phyloP scores from a whole-genome alignment of 2,329 filamentous ascomycete genomes.

The Cordyceps javanica region DNA sequence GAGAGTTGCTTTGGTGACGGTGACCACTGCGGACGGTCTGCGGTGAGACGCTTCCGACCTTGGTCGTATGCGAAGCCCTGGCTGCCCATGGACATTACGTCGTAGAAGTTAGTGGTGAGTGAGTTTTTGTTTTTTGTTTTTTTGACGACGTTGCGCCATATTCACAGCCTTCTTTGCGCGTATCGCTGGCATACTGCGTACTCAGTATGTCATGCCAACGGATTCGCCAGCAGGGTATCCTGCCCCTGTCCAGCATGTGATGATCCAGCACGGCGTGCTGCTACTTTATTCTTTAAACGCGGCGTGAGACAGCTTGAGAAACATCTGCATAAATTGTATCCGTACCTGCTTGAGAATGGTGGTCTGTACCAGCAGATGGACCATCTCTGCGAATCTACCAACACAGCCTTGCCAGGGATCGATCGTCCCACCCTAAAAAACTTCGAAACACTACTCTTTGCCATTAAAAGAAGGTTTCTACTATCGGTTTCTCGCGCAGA shows the following conservation, averaged over 20 bases:
- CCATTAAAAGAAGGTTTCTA: too few species aligned
- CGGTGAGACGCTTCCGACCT: background rate
- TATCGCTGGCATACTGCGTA: background rate
- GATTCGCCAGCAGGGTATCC: background rate
- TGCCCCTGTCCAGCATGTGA: background rate
- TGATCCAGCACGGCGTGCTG: background rate
- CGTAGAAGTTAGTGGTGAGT: too few species aligned
- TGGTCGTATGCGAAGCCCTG: background rate
- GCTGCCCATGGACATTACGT: background rate
- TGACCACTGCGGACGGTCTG: conserved; percentile 3
- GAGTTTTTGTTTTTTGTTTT: too few species aligned
- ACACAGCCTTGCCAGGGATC: too few species aligned
- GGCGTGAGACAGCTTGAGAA: background rate
- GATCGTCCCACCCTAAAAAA: too few species aligned
- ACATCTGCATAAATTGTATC: too few species aligned
- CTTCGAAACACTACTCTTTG: too few species aligned
- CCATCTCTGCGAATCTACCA: too few species aligned
- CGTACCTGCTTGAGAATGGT: background rate
- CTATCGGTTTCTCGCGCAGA: too few species aligned
- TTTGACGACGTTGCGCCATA: background rate
- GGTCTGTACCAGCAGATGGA: background rate
- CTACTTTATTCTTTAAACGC: background rate
- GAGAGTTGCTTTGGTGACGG: conserved; percentile 14
- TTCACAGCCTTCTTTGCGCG: background rate
- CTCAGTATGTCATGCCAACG: background rate